phyloP scores from a whole-genome alignment of 2,329 filamentous ascomycete genomes.

The Sarocladium oryzae region DNA sequence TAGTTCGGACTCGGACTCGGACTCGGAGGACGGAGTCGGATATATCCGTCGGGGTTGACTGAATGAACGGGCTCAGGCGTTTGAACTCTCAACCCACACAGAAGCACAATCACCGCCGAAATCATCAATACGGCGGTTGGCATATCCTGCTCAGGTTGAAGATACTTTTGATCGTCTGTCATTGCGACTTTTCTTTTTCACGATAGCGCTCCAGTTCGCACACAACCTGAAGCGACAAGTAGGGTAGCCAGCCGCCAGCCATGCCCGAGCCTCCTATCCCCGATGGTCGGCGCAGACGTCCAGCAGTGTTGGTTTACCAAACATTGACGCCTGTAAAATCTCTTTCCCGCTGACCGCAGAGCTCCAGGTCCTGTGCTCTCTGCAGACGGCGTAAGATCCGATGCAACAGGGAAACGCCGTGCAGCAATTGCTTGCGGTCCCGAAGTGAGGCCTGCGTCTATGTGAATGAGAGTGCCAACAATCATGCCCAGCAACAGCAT shows the following conservation, averaged over 20 bases:
- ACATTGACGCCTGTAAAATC: slow-evolving; percentile 13
- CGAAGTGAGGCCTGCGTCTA: slow-evolving; percentile 50
- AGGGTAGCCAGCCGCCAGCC: background rate
- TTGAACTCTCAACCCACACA: too few relatives aligned
- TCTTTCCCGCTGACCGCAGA: slow-evolving; percentile 26
- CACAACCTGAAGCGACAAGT: background rate
- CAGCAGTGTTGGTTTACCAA: slow-evolving; percentile 7
- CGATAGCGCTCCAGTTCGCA: background rate
- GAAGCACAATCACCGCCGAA: background rate
- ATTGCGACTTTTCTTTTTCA: background rate
- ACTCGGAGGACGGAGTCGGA: background rate
- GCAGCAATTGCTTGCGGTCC: slow-evolving; percentile 51
- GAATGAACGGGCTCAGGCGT: background rate
- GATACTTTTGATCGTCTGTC: background rate
- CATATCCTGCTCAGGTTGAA: background rate
- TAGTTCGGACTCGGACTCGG: background rate
- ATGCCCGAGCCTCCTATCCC: slow-evolving; percentile 5
- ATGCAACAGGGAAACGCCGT: slow-evolving; percentile 53
- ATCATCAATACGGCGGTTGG: background rate
- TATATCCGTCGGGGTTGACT: background rate
- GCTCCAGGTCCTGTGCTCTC: slow-evolving; percentile 21
- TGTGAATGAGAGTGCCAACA: slow-evolving; percentile 14
- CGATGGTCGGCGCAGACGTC: slow-evolving; percentile 8
- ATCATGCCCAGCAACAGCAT: background rate
- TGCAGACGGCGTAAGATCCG: slow-evolving; percentile 56